These are phyloP conservation scores for Saprolegnia parasitica DNA, from an alignment of 352 stramenopile species.

Conservation along the genomic window DNA sequence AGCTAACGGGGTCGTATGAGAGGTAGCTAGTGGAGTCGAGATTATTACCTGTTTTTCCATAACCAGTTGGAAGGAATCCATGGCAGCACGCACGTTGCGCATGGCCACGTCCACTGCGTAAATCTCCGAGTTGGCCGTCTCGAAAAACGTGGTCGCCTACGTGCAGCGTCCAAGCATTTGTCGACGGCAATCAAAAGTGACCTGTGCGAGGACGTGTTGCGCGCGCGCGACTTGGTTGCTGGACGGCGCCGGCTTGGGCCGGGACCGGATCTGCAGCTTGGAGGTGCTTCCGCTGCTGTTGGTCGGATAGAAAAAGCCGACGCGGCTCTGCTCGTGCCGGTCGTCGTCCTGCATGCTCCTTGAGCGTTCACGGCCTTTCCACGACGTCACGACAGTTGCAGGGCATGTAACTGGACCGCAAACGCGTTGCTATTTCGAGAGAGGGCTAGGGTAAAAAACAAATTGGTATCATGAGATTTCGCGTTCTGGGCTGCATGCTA, in stretches of 20 bases:
- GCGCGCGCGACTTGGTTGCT: conserved; percentile 3
- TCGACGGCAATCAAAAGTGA: neutral
- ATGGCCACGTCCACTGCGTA: conserved; percentile 48
- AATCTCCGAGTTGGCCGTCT: conserved; percentile 59
- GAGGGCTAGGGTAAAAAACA: too few species aligned
- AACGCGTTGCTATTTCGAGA: too few species aligned
- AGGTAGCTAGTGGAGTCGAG: too few species aligned
- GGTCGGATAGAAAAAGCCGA: neutral
- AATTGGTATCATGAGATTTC: too few species aligned
- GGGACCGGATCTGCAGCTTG: neutral
- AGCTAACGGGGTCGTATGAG: too few species aligned
- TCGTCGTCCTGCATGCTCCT: neutral
- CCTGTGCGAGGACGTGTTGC: conserved; percentile 4
- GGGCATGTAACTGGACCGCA: too few species aligned
- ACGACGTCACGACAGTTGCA: too few species aligned
- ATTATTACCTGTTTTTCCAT: conserved; percentile 80
- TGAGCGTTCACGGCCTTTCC: neutral
- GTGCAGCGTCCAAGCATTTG: conserved; percentile 27
- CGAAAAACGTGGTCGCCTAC: conserved; percentile 57
- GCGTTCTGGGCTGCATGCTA: too few species aligned
- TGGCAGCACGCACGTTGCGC: conserved; percentile 51
- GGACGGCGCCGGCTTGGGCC: neutral
- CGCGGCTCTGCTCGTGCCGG: neutral
- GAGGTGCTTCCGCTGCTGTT: conserved; percentile 6
- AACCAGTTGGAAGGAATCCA: conserved; percentile 59